Base-by-base conservation (phyloP, 1,284 basidiomycete genomes). In the Lentinula novae-zelandiae region DNA sequence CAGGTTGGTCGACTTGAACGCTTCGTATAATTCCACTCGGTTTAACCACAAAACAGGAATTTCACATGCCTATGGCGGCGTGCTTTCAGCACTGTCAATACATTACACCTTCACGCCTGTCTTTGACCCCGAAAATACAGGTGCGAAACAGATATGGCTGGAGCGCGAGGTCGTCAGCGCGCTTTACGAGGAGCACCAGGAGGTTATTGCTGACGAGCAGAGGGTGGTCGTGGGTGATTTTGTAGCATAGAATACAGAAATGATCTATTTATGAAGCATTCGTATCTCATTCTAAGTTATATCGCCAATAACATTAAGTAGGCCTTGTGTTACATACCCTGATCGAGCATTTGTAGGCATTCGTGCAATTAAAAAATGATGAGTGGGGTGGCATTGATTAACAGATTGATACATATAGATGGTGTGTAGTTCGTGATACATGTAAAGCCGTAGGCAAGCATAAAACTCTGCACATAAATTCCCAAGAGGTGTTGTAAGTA, bases 21-120 rank as follows among this genome's bases (percentile, higher is more conserved):
- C 69, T 61, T 55, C 33, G 10, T 49, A 38, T 50, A 60, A 60
- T 60, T 52, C 50, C 51, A 46, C 42, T 38, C 2, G 7, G 38
- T 34, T 38, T 38, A 22, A 48, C 20, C n/a, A 48, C 33, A 36
- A n/a, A 36, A 13, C 58, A 86, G 93, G 94, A 40, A 96, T 97
- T 61, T 95, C 94, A 1, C 90, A 90, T 69, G 95, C 94, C 1
- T 98, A 97, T 69, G 93, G 93, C n/a, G 95, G 95, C 8, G 86
- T 85, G 0, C 77, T 96, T 5, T 95, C 93, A 0, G 93, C 95
- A 1, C 76, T 97, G 13, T 92, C 92, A 27, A 87, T 97, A 60
- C 80, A 88, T 40, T 96, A 96, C 73, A 86, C 85, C 0, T 78
- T 96, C 22, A 80, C 79, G 5, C 87, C 87, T 6, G 68, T 83